phyloP scores from a whole-genome alignment of 345 rosid species.

The Hirschfeldia incana region DNA sequence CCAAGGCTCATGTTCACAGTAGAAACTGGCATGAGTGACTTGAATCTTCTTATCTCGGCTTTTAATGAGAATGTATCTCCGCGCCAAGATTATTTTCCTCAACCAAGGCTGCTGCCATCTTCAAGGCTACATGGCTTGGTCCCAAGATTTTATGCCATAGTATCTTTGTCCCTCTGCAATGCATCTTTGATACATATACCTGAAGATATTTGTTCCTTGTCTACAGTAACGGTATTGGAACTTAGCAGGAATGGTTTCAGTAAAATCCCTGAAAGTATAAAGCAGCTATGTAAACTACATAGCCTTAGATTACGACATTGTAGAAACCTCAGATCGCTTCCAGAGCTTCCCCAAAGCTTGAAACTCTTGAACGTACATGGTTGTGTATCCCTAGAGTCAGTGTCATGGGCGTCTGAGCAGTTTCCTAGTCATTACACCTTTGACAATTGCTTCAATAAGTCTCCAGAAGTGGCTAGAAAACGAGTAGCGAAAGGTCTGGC shows the following conservation, averaged over 20 bases:
- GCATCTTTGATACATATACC: neutral
- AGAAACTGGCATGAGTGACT: neutral
- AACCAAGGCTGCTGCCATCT: neutral
- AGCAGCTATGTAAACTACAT: neutral
- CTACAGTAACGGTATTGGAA: neutral
- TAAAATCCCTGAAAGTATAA: neutral
- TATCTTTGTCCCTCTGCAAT: neutral
- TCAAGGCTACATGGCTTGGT: neutral
- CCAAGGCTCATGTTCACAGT: neutral
- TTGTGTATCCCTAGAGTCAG: neutral
- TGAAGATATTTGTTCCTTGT: neutral
- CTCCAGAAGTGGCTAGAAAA: neutral
- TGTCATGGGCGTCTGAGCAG: neutral
- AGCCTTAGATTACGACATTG: neutral
- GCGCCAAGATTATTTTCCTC: neutral
- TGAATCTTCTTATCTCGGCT: neutral
- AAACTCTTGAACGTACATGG: neutral
- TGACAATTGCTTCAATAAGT: neutral
- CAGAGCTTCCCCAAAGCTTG: neutral
- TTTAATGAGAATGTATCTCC: neutral
- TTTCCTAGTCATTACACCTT: neutral
- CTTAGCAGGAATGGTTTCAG: neutral
- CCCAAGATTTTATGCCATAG: neutral
- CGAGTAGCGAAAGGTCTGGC: neutral
- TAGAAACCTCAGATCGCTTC: neutral